Base-by-base conservation (phyloP, 192 early-diverging fungal species). In the Spizellomyces punctatus region DNA sequence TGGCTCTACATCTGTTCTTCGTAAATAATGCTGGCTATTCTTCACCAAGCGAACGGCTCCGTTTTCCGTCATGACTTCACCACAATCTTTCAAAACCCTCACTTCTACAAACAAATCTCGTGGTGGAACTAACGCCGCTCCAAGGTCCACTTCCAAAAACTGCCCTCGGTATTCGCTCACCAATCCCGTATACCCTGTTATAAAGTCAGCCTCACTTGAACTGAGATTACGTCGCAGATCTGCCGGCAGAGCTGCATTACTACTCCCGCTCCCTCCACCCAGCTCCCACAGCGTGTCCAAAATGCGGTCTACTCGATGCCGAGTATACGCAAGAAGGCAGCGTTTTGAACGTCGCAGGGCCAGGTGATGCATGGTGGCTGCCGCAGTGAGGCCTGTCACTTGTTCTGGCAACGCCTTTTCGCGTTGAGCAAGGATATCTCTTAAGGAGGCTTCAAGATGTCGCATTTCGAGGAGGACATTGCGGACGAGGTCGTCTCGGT, bases 51-150 rank as follows among this genome's bases (percentile, higher is more conserved):
- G 86, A 48, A 95, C 84, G 1, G 88, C 79, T 0, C 97, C 96
- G 68, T 82, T 90, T 63, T 98, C 95, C 0, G 94, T 93, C 59
- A 91, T 86, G 36, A 97, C 89, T 78, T 97, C 94, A 49, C 97
- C 97, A 72, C 89, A 90, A 62, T 98, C 94, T 62, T 84, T 86
- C 54, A 94, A 46, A 2, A 98, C 97, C 2, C 96, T 77, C 36
- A 99, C 91, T 66, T 93, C 92, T n/a, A 96, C 90, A 80, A 92
- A 95, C 68, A 96, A 71, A 72, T 99, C 95, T 70, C 87, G 85
- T 7, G 97, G 97, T 44, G 97, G 97, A 0, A 89, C 73, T 48
- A 93, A 81, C 48, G 89, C 86, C 8, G 89, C 88, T 0, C 89
- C 83, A 75, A 98, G 76, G 76, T 96, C 95, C 0, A 96, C 82